Evolutionary conservation across 176 grass and related monocot genomes (phyloP).

Genomic region (Triticum urartu): DNA sequence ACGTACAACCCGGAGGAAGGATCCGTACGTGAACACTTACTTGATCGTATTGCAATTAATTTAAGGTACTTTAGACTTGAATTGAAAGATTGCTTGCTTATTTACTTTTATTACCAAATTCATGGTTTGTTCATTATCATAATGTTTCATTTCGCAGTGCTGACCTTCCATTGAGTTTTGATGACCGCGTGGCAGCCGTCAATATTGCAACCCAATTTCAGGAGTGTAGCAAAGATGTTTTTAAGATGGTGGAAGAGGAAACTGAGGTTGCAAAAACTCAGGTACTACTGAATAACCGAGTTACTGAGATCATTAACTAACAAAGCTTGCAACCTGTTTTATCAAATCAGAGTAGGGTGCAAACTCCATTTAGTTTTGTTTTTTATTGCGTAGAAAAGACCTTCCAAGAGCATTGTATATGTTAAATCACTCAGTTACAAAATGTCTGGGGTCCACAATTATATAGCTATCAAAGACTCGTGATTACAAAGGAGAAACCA

Average conservation of each 20-base stretch:
- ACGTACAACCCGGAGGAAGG: conserved; percentile 99
- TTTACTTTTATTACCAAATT: conserved; percentile 19
- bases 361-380: not conserved
- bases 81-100: conserved; percentile 4
- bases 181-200: conserved; percentile 89
- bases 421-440: not conserved
- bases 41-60: conserved; percentile 99
- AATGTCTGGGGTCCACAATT: not conserved
- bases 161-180: conserved; percentile 90
- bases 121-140: conserved; percentile 23
- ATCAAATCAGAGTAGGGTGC: not conserved
- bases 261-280: conserved; percentile 92
- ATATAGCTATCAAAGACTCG: not conserved
- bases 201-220: conserved; percentile 93
- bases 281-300: conserved; percentile 43
- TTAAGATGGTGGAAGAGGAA: conserved; percentile 90
- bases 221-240: conserved; percentile 84
- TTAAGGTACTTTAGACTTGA: conserved; percentile 78
- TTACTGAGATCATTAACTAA: not conserved
- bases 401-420: not conserved
- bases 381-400: not conserved
- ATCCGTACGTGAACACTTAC: conserved; percentile 92
- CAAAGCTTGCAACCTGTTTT: conserved; percentile 16
- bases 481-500: not conserved
- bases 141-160: conserved; percentile 59